Conservation (phyloP, 495 filamentous ascomycete genomes). For the Geoglossum glabrum region DNA sequence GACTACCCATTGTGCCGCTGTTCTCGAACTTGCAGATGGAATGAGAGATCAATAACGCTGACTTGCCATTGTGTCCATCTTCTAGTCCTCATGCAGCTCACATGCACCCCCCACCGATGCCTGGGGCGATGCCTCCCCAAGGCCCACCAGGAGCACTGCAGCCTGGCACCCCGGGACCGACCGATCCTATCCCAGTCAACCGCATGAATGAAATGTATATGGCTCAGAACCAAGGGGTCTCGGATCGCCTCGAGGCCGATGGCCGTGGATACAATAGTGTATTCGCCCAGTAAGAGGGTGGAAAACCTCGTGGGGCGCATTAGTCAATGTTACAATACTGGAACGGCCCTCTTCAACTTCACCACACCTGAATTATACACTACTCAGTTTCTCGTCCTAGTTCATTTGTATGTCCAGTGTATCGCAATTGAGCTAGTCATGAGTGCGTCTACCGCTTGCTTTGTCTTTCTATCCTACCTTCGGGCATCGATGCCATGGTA, state of each 20-base stretch:
- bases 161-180: slow-evolving; percentile 22
- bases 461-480: not conserved
- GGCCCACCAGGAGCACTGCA: slow-evolving; percentile 23
- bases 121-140: slow-evolving; percentile 20
- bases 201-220: slow-evolving; percentile 28
- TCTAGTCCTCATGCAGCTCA: slow-evolving; percentile 29
- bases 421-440: not conserved
- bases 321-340: not conserved
- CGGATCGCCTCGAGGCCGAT: slow-evolving; percentile 28
- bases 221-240: slow-evolving; percentile 20
- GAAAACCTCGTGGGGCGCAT: not conserved
- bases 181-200: slow-evolving; percentile 22
- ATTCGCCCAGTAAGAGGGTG: slow-evolving; percentile 17
- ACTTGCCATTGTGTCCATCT: slow-evolving; percentile 8
- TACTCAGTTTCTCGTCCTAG: not conserved
- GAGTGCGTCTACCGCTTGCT: not conserved
- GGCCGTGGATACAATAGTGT: slow-evolving; percentile 25
- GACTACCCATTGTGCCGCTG: not conserved
- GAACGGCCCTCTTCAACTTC: not conserved
- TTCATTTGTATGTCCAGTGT: not conserved
- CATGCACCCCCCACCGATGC: slow-evolving; percentile 23
- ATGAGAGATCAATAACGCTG: not conserved
- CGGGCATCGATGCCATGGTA: not conserved
- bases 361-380: not conserved
- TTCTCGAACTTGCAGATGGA: not conserved